Conservation (phyloP, 1,284 basidiomycete species). For the Hemileia vastatrix region DNA sequence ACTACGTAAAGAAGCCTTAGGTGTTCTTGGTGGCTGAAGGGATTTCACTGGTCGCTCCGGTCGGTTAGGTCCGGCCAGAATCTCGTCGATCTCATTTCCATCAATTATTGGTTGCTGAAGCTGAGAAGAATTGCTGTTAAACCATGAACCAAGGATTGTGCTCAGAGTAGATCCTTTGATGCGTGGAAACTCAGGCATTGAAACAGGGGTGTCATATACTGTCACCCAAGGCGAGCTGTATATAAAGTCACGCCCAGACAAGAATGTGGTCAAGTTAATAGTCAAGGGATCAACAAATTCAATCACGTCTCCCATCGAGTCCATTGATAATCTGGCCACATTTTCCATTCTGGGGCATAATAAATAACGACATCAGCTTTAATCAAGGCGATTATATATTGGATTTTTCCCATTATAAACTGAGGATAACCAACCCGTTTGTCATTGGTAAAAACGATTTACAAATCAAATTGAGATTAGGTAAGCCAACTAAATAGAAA, state of each 20-base stretch:
- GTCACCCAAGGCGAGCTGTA: conserved; percentile 5
- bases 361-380: not conserved
- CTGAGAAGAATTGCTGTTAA: too few species aligned
- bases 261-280: conserved; percentile 3
- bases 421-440: not conserved
- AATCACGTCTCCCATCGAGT: conserved; percentile 14
- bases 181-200: not conserved
- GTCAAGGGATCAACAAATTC: not conserved
- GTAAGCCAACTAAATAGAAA: conserved; percentile 13
- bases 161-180: not conserved
- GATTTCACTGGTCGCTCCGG: not conserved
- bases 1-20: not conserved
- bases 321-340: not conserved
- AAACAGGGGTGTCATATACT: conserved; percentile 3
- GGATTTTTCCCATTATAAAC: not conserved
- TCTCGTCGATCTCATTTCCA: conserved; percentile 10
- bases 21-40: conserved; percentile 11
- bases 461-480: conserved; percentile 15
- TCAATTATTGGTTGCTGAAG: conserved; percentile 7
- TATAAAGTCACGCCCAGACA: conserved; percentile 12
- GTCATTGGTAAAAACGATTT: conserved; percentile 6
- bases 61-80: conserved; percentile 15
- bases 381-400: not conserved
- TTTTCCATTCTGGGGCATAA: not conserved
- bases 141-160: too few species aligned